A percentile compares a stretch with the other conserved stretches of the same genome.
These are phyloP conservation scores for Symbiodinium pilosum DNA, from an alignment of 73 alveolate genomes.

Conservation along the genomic window DNA sequence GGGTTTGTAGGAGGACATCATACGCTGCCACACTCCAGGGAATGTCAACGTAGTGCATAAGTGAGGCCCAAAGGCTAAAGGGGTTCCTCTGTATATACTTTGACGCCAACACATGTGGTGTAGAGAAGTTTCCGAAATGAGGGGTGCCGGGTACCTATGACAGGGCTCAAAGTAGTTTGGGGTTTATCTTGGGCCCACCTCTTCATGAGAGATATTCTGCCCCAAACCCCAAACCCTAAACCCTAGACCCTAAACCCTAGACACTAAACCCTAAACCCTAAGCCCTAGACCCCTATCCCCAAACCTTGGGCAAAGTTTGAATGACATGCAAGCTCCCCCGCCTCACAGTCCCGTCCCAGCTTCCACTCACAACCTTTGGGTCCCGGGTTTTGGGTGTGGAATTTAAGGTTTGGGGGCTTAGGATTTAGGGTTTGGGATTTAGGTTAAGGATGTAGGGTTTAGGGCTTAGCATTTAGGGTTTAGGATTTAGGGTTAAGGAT, in stretches of 20 bases:
- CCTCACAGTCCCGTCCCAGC: background rate
- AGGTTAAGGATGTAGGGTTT: background rate
- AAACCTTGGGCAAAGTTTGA: background rate
- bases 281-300: too few relatives aligned
- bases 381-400: background rate
- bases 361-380: background rate
- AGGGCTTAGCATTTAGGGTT: background rate
- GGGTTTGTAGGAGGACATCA: too few relatives aligned
- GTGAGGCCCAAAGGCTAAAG: too few relatives aligned
- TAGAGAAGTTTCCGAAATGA: too few relatives aligned
- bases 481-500: background rate
- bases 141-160: too few relatives aligned
- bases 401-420: background rate
- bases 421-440: background rate
- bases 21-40: too few relatives aligned
- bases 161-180: too few relatives aligned
- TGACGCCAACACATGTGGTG: too few relatives aligned
- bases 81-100: too few relatives aligned
- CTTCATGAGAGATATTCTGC: too few relatives aligned
- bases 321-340: background rate
- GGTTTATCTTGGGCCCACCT: too few relatives aligned
- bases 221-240: background rate
- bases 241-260: background rate
- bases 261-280: background rate
- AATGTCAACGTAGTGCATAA: too few relatives aligned